Conservation (phyloP, 1,284 basidiomycete genomes). For the Chondrostereum purpureum region DNA sequence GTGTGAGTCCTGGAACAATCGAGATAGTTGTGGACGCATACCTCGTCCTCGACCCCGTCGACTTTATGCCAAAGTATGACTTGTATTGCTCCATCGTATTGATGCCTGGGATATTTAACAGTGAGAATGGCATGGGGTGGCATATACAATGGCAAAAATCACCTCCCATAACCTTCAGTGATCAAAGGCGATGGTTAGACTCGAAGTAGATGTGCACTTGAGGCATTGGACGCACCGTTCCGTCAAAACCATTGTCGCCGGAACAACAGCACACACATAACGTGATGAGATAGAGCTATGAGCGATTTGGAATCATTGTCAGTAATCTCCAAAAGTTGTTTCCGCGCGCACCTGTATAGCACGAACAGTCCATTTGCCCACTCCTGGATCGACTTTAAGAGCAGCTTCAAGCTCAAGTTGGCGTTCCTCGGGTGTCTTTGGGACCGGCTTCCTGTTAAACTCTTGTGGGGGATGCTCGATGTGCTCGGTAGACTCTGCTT, state of each 20-base stretch:
- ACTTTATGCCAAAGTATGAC: constrained; percentile 38
- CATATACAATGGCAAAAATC: too few relatives aligned
- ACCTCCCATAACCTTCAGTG: constrained; percentile 37
- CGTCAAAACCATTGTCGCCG: constrained; percentile 46
- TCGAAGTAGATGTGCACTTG: constrained; percentile 4
- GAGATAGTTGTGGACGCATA: constrained; percentile 14
- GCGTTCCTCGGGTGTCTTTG: constrained; percentile 31
- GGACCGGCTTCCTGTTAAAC: constrained; percentile 1
- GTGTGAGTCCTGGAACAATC: too few relatives aligned
- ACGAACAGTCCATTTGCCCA: constrained; percentile 28
- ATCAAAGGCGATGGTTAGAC: constrained; percentile 1
- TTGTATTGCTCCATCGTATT: constrained; percentile 47
- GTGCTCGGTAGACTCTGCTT: constrained; percentile 2
- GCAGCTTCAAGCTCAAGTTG: constrained; percentile 39
- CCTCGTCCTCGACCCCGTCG: constrained; percentile 38
- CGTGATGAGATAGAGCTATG: constrained; percentile 36
- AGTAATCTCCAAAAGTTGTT: constrained; percentile 14
- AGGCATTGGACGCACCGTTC: constrained; percentile 30
- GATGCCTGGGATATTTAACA: too few relatives aligned
- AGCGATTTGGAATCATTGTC: neutral
- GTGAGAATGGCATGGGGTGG: too few relatives aligned
- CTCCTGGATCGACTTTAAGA: constrained; percentile 43
- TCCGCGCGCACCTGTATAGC: constrained; percentile 31
- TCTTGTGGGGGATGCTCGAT: neutral
- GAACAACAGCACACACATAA: constrained; percentile 42